Evolutionary conservation across 495 filamentous ascomycete species (phyloP).

Genomic region (Aspergillus heteromorphus): DNA sequence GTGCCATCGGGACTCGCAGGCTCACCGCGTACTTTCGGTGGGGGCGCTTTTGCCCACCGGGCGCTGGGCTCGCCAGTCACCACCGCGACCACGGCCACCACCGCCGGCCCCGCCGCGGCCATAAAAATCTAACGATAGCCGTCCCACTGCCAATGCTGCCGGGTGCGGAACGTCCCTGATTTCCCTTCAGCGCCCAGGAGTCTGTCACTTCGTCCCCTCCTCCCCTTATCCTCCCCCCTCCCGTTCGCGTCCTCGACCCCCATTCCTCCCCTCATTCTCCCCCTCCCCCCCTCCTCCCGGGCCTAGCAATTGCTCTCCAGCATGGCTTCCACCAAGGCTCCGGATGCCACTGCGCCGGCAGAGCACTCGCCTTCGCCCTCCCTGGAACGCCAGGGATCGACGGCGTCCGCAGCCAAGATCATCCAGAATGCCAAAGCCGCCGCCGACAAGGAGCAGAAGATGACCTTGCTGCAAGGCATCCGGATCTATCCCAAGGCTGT

Average conservation of each 20-base stretch:
- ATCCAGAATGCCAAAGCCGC: conserved; percentile 41
- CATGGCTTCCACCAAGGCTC: conserved; percentile 23
- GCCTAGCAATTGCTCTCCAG: conserved; percentile 19
- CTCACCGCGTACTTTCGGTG: not conserved
- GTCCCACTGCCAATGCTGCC: conserved; percentile 2
- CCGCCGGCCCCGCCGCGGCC: not conserved
- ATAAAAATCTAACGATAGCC: conserved; percentile 4
- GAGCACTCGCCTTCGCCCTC: conserved; percentile 13
- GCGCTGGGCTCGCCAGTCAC: not conserved
- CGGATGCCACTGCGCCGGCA: conserved; percentile 27
- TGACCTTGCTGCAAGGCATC: conserved; percentile 42
- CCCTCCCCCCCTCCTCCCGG: not conserved
- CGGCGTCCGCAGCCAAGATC: conserved; percentile 30
- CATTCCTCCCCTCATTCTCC: not conserved
- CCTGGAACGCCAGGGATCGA: conserved; percentile 16
- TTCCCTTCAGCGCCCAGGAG: not conserved
- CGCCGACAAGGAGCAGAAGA: conserved; percentile 42
- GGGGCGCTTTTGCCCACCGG: not conserved
- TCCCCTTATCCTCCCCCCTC: not conserved
- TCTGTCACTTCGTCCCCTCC: not conserved
- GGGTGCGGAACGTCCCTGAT: conserved; percentile 4
- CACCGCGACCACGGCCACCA: not conserved
- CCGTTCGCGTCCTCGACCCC: not conserved
- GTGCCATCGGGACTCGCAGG: too few relatives aligned
- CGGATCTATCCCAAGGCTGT: conserved; percentile 54